phyloP scores from a whole-genome alignment of 2,329 filamentous ascomycete genomes.

The Sphaerostilbella broomeana region DNA sequence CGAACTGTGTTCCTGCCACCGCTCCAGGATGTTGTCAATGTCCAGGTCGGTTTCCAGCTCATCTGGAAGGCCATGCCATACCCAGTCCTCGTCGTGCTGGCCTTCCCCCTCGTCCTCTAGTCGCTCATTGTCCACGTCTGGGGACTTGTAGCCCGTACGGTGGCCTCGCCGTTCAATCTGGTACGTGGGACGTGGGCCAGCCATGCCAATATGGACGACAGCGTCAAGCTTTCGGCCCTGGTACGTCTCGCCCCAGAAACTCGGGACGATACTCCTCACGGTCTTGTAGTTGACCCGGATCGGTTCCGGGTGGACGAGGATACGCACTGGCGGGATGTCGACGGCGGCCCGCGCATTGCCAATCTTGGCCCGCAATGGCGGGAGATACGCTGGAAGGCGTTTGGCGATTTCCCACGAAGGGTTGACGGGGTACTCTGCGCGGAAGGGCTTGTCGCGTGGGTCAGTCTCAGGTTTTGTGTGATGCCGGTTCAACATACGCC shows the following conservation, averaged over 20 bases:
- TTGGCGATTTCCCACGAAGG: constrained; percentile 75
- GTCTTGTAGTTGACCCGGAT: constrained; percentile 65
- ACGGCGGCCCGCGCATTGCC: constrained; percentile 22
- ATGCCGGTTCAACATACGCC: no score
- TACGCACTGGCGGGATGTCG: constrained; percentile 45
- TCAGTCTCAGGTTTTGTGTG: neutral
- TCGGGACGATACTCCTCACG: constrained; percentile 57
- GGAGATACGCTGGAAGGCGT: constrained; percentile 58
- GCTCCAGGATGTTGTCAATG: constrained; percentile 46
- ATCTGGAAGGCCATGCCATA: constrained; percentile 48
- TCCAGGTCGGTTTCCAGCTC: constrained; percentile 53
- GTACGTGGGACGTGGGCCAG: constrained; percentile 57
- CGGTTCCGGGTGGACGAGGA: constrained; percentile 58
- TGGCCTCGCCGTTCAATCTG: constrained; percentile 64
- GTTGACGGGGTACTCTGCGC: constrained; percentile 63
- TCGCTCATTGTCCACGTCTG: constrained; percentile 61
- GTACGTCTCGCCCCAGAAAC: constrained; percentile 45
- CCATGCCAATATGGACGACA: constrained; percentile 75
- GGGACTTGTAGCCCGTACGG: constrained; percentile 62
- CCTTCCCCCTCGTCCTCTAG: constrained; percentile 49
- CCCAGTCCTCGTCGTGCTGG: constrained; percentile 40
- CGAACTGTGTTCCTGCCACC: constrained; percentile 48
- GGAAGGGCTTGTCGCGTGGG: constrained; percentile 57
- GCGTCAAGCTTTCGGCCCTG: constrained; percentile 46
- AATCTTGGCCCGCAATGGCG: constrained; percentile 41